Conservation (phyloP, 441 rosid genomes). For the Manihot esculenta region DNA sequence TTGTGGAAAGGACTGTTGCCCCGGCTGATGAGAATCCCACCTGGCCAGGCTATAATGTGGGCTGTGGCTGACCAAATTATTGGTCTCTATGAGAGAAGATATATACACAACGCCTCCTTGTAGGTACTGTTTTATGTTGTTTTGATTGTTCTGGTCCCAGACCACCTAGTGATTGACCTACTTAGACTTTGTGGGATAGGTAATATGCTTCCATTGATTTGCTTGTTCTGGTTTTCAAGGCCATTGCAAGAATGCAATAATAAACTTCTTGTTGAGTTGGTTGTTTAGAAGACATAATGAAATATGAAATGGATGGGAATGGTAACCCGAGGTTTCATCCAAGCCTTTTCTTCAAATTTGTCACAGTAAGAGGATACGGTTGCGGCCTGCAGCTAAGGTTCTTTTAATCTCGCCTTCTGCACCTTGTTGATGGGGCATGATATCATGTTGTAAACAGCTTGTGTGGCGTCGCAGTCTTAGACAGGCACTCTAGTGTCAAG, state of each 20-base stretch:
- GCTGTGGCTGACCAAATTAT: constrained; percentile 22
- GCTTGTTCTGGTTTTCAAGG: background rate
- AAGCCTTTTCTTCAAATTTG: background rate
- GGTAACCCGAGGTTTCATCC: background rate
- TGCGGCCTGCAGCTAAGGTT: too few relatives aligned
- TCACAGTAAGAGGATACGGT: too few relatives aligned
- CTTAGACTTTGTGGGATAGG: constrained; percentile 58
- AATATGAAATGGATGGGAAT: background rate
- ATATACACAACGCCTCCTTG: constrained; percentile 12
- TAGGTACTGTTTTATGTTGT: constrained; percentile 8
- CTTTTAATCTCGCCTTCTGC: too few relatives aligned
- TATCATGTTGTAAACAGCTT: too few relatives aligned
- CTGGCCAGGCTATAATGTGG: constrained; percentile 25
- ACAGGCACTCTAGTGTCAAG: too few relatives aligned
- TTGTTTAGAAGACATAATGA: background rate
- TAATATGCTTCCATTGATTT: constrained; percentile 32
- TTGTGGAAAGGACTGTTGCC: constrained; percentile 95
- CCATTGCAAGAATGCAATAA: background rate
- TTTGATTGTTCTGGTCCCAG: constrained; percentile 1
- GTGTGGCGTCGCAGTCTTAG: too few relatives aligned
- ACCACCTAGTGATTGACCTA: constrained; percentile 80
- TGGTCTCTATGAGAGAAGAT: constrained; percentile 20
- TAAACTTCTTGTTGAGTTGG: background rate
- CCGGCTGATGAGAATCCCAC: constrained; percentile 82
- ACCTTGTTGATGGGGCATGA: too few relatives aligned